These are phyloP conservation scores for Sclerotinia subarctica DNA, from an alignment of 2,329 filamentous ascomycete genomes.

Conservation along the genomic window DNA sequence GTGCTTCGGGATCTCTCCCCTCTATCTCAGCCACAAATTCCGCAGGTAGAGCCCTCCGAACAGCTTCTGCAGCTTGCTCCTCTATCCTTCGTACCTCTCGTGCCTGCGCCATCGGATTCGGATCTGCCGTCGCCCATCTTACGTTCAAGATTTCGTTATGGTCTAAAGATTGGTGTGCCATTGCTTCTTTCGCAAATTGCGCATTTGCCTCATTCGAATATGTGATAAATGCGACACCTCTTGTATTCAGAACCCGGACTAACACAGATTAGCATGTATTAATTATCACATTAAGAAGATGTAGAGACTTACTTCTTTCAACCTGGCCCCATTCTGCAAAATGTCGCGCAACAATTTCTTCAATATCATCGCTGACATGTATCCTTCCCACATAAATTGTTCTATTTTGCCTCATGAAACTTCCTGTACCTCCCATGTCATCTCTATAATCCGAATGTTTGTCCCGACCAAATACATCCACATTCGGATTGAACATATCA, in stretches of 20 bases:
- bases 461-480: slow-evolving; percentile 93
- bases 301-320: slow-evolving; percentile 60
- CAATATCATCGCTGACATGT: slow-evolving; percentile 93
- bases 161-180: slow-evolving; percentile 91
- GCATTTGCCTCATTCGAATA: slow-evolving; percentile 88
- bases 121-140: slow-evolving; percentile 93
- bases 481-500: slow-evolving; percentile 88
- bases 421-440: slow-evolving; percentile 96
- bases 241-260: slow-evolving; percentile 77
- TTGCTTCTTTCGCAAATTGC: slow-evolving; percentile 90
- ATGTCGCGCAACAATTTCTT: slow-evolving; percentile 90
- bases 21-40: slow-evolving; percentile 94
- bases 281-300: neutral
- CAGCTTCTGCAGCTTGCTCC: slow-evolving; percentile 93
- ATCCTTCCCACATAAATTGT: slow-evolving; percentile 93
- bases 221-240: slow-evolving; percentile 93
- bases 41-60: slow-evolving; percentile 79
- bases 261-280: slow-evolving; percentile 29
- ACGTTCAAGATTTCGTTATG: slow-evolving; percentile 93
- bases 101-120: slow-evolving; percentile 91
- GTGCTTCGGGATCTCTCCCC: slow-evolving; percentile 79
- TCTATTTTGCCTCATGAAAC: slow-evolving; percentile 88
- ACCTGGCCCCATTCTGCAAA: slow-evolving; percentile 96
- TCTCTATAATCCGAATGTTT: slow-evolving; percentile 92
- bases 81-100: slow-evolving; percentile 85